Conservation (phyloP, 345 rosid genomes). For the Gossypium turneri region DNA sequence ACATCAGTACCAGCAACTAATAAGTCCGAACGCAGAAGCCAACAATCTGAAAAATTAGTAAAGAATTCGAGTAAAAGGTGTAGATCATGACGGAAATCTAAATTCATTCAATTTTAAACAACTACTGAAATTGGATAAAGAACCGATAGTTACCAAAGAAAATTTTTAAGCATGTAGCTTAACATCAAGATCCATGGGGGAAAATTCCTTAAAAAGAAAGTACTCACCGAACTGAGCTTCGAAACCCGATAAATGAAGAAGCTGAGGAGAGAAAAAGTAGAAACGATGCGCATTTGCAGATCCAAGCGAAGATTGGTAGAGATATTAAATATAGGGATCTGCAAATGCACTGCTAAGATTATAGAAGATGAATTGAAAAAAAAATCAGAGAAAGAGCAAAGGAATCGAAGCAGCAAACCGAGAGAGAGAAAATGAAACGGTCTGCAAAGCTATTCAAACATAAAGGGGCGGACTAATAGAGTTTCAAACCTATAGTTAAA, state of each 20-base stretch:
- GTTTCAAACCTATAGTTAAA: constrained; percentile 49
- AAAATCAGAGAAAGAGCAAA: neutral
- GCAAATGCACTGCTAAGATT: constrained; percentile 18
- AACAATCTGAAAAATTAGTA: neutral
- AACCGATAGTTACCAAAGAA: neutral
- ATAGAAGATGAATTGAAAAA: neutral
- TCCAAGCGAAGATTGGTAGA: constrained; percentile 20
- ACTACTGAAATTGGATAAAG: neutral
- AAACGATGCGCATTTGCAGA: constrained; percentile 42
- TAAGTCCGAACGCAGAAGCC: neutral
- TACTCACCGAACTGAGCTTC: constrained; percentile 42
- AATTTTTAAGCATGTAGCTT: neutral
- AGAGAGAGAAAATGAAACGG: constrained; percentile 42
- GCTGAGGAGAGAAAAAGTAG: constrained; percentile 10
- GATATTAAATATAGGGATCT: constrained; percentile 18
- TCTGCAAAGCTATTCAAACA: constrained; percentile 52
- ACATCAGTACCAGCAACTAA: too few species aligned
- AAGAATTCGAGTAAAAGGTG: constrained; percentile 4
- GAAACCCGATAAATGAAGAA: constrained; percentile 15
- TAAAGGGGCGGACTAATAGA: constrained; percentile 51
- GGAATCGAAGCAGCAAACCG: neutral
- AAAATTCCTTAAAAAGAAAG: neutral
- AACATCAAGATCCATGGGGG: constrained; percentile 19
- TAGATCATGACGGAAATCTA: constrained; percentile 14
- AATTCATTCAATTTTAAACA: constrained; percentile 10